Base-by-base conservation (phyloP, 1,284 basidiomycete species). In the Paramarasmius palmivorus region DNA sequence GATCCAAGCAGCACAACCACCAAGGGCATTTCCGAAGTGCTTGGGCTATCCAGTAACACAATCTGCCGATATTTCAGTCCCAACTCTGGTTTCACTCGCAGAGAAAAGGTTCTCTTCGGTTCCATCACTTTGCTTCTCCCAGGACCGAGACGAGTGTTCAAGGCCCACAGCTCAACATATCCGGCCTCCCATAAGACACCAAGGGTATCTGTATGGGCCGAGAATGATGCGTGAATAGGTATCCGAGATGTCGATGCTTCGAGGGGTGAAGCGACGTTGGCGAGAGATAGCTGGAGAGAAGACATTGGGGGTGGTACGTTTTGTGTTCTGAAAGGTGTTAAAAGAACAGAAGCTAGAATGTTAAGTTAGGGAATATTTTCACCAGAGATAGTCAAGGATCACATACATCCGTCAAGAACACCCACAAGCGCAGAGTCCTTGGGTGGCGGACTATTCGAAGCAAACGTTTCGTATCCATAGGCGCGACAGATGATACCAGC, bases 231-330 rank as follows among this genome's bases (percentile, higher is more conserved):
- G 65, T 95, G 86, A 2, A 86, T 68, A 0, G 92, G 91, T 0
- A 82, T 62, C 57, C 69, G 63, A 4, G 62, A 55, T 53, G 61
- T 60, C 34, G 56, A 58, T 19, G 47, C 49, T 8, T 59, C 54
- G 0, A 52, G 47, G 4, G 61, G 53, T 23, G 59, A 38, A 39
- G 63, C 61, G 14, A 54, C 55, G 2, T 63, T 48, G n/a, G 59
- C 61, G 23, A 83, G 65, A 19, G 72, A 37, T 49, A 97, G 79
- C 52, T 82, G 78, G 64, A 81, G 78, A 0, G 93, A 88, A 0
- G 88, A 90, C 95, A 98, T 97, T 0, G 96, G 97, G 17, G 96
- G 96, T 3, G 96, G 96, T 1, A 96, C 83, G 65, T 96, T 98
- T 72, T 97, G 93, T 3, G 85, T 84, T 34, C 95, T 82, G 78